Conservation (phyloP, 495 filamentous ascomycete species). For the Penicillium daleae region DNA sequence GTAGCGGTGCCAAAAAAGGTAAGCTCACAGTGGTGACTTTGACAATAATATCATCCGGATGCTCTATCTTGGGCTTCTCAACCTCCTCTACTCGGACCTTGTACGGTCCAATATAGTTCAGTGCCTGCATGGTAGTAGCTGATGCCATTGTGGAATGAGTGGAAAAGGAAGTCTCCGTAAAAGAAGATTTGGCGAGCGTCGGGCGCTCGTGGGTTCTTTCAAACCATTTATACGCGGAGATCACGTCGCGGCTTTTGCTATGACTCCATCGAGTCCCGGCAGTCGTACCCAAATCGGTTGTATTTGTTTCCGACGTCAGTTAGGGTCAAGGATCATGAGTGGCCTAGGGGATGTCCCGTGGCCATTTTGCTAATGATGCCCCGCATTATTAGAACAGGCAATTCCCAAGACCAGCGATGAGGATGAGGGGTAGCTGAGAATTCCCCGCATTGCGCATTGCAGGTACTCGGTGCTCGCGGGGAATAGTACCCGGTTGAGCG, state of each 20-base stretch:
- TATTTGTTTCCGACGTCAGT: background rate
- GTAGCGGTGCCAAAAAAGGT: slow-evolving; percentile 7
- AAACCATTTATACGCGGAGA: background rate
- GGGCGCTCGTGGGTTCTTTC: background rate
- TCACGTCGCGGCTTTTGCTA: background rate
- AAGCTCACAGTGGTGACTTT: slow-evolving; percentile 56
- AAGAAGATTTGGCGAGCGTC: background rate
- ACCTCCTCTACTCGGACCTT: slow-evolving; percentile 55
- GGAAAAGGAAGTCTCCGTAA: background rate
- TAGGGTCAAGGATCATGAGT: background rate
- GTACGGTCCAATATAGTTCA: slow-evolving; percentile 58
- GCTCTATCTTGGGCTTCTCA: slow-evolving; percentile 52
- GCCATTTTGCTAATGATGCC: background rate
- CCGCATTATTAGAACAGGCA: background rate
- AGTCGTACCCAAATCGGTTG: background rate
- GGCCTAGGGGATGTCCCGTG: background rate
- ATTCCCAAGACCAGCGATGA: background rate
- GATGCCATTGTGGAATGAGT: slow-evolving; percentile 22
- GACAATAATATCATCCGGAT: slow-evolving; percentile 58
- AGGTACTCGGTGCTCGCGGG: background rate
- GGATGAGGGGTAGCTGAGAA: background rate
- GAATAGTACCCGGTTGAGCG: slow-evolving; percentile 3
- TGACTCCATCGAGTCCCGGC: background rate
- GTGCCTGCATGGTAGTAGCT: slow-evolving; percentile 52
- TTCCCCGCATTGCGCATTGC: slow-evolving; percentile 12